Evolutionary conservation across 1,284 basidiomycete genomes (phyloP), one percentile per base, ranked within the genome.

Genomic region (Termitomyces sp.): DNA sequence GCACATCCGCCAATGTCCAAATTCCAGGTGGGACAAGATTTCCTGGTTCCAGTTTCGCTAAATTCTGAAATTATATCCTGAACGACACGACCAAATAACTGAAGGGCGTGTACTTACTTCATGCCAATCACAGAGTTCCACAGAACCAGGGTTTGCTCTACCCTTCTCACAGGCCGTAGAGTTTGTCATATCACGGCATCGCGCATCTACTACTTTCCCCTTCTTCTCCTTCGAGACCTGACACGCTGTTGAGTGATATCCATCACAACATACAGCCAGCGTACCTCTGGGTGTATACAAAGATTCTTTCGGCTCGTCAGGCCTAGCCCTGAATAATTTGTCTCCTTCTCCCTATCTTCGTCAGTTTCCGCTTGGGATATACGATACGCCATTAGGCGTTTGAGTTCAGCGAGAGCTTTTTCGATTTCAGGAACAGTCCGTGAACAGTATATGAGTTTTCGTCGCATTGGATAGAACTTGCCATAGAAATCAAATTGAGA

Each of bases 391-490:
- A 99, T 93, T 37, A 99, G 73, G 43, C 96, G 78, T 70, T 98
- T 97, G 65, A 99, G 74, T 73, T 99, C 97, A 1, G 94, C 86
- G 44, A 99, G 76, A 0, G 97, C 97, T 70, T 99, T 99, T 71
- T 99, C 97, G 62, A 99, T 99, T 73, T 99, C 97, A 5, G 97
- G 97, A n/a, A 99, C 97, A 3, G 97, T 99, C 66, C 97, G 95
- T 21, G 97, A 99, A 71, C 97, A 99, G 70, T 99, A 99, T 61
- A 99, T 89, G 60, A 99, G 84, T 70, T 99, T 99, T 58, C 97
- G 82, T 57, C 88, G 86, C 7, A 86, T 88, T 8, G 93, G 91
- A 67, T 95, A 93, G 72, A 94, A 97, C 91, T 95, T 45, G 42
- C n/a, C 31, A 45, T 5, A 33, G 13, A n/a, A 5, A 39, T 59